Evolutionary conservation across 805 yeast species (phyloP).

Genomic region (Peterozyma toletana): DNA sequence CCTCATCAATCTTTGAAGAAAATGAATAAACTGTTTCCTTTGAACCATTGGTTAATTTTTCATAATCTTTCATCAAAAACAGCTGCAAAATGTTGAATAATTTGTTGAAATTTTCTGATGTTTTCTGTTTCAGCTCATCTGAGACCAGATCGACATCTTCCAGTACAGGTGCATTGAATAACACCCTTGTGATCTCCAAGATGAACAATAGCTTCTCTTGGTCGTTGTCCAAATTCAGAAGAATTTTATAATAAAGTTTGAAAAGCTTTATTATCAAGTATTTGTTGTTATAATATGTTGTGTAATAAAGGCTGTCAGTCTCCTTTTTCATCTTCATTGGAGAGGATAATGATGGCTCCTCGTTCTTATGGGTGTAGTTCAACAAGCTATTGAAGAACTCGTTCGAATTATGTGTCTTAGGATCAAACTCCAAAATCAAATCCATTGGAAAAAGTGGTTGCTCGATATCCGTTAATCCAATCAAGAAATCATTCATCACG

Average conservation of each 20-base stretch:
- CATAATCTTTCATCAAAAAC: background rate
- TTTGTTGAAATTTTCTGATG: slow-evolving; percentile 16
- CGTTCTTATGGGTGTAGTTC: background rate
- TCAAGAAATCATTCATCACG: slow-evolving; percentile 19
- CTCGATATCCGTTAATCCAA: slow-evolving; percentile 18
- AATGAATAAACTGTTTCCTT: background rate
- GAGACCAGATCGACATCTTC: slow-evolving; percentile 10
- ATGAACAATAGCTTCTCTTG: slow-evolving; percentile 23
- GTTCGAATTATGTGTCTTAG: slow-evolving; percentile 8
- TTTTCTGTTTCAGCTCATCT: too few species aligned
- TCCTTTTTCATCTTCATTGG: background rate
- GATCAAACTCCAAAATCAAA: slow-evolving; percentile 6
- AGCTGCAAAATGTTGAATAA: slow-evolving; percentile 4
- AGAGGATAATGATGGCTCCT: background rate
- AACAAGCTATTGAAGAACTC: slow-evolving; percentile 13
- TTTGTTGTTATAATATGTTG: slow-evolving; percentile 17
- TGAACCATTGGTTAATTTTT: background rate
- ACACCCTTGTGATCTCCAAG: slow-evolving; percentile 22
- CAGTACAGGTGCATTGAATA: slow-evolving; percentile 15
- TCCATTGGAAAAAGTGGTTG: slow-evolving; percentile 20
- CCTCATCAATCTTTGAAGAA: slow-evolving; percentile 1
- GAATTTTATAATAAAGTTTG: slow-evolving; percentile 25
- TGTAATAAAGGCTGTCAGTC: background rate
- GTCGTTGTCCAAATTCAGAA: slow-evolving; percentile 17
- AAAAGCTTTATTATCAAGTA: slow-evolving; percentile 34